These are phyloP conservation scores for Rhizophagus sp. DNA, from an alignment of 192 early-diverging fungal species.

Conservation along the genomic window DNA sequence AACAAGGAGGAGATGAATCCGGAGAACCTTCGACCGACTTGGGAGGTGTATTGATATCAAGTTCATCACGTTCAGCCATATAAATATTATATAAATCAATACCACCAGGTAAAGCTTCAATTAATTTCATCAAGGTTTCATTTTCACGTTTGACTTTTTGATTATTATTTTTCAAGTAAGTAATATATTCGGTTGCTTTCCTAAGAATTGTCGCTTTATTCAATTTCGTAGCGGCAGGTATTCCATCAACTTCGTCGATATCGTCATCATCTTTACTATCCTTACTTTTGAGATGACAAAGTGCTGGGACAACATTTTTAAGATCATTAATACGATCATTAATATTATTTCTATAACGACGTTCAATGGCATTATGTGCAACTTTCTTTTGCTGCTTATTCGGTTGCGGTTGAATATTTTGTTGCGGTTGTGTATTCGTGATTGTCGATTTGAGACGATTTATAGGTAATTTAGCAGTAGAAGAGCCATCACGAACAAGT, in stretches of 20 bases:
- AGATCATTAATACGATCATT: slow-evolving; percentile 93
- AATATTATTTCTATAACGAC: slow-evolving; percentile 94
- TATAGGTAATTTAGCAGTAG: slow-evolving; percentile 47
- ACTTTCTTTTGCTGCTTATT: slow-evolving; percentile 79
- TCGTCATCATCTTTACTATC: slow-evolving; percentile 62
- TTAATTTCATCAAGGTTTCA: slow-evolving; percentile 40
- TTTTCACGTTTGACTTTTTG: slow-evolving; percentile 50
- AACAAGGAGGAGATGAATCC: slow-evolving; percentile 19
- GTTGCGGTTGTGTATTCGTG: slow-evolving; percentile 27
- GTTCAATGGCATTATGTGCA: slow-evolving; percentile 94
- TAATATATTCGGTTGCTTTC: slow-evolving; percentile 92
- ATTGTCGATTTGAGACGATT: slow-evolving; percentile 45
- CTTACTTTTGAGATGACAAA: slow-evolving; percentile 59
- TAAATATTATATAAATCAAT: slow-evolving; percentile 39
- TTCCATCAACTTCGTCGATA: slow-evolving; percentile 71
- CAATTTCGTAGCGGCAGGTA: slow-evolving; percentile 80
- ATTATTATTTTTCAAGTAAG: slow-evolving; percentile 50
- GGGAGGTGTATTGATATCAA: not conserved
- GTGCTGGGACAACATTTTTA: slow-evolving; percentile 81
- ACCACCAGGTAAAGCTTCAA: slow-evolving; percentile 50
- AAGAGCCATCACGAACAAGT: not conserved
- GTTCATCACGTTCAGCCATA: slow-evolving; percentile 31
- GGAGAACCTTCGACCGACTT: slow-evolving; percentile 21
- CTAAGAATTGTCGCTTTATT: slow-evolving; percentile 94
- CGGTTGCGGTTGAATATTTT: slow-evolving; percentile 33